Base-by-base conservation (phyloP, 140 eudicot species). In the Oenanthe javanica region DNA sequence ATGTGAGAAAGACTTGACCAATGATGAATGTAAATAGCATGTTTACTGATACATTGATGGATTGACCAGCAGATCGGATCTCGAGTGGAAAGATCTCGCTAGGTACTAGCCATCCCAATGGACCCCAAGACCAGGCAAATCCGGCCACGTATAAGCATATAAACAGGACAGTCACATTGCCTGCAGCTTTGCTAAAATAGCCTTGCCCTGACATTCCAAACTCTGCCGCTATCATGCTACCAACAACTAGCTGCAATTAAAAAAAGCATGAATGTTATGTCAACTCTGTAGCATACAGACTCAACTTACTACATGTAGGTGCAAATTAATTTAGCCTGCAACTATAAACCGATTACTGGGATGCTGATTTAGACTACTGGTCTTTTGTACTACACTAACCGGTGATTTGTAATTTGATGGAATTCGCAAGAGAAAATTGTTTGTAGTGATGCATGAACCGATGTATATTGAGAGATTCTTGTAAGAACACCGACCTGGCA, bases 401-500 rank as follows among this genome's bases (percentile, higher is more conserved):
- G 18, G 4, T 23, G 42, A n/a, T 66, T 66, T 66, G 14, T 25
- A 23, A 42, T 25, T 55, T 55, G 64, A 55, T 55, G 64, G 25
- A 55, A 55, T 18, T 18, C 18, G 19, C 23, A 54, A 54, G 63
- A 21, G 16, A 19, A 52, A 51, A 51, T 14, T 51, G 57, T 19
- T 5, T 19, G 66, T 19, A 18, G 66, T 57, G 31, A 12, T 21
- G 27, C 21, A 67, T 67, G 74, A 67, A 27, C 12, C 21, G 10
- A 11, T 14, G 36, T 31, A 31, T 31, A 31, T 31, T 31, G 36
- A 31, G 36, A 31, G 36, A 23, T 23, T 7, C 45, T 9, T 25
- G 47, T 40, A 27, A 36, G 6, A 46, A 46, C 2, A 45, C 31
- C n/a, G 77, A 85, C 90, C 88, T 86, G 88, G 52, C 90, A 86